Evolutionary conservation across 345 rosid genomes (phyloP).

Genomic region (Raphanus sativus): DNA sequence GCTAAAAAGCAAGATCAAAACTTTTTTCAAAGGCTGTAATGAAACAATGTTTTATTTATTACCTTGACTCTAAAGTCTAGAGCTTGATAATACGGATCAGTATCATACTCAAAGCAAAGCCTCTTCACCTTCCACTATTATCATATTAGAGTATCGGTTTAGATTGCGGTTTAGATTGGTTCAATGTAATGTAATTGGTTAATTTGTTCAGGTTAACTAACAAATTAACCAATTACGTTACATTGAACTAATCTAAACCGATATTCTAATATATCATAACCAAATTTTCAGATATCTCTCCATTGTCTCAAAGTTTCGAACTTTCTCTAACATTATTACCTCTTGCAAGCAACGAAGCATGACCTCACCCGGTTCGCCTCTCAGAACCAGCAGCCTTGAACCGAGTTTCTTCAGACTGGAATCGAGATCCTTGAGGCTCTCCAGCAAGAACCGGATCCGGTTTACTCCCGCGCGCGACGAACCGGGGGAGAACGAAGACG

Average conservation of each 20-base stretch:
- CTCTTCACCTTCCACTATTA: conserved; percentile 73
- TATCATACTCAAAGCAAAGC: conserved; percentile 85
- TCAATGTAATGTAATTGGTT: no score
- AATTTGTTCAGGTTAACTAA: no score
- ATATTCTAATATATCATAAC: no score
- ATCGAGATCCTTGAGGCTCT: conserved; percentile 75
- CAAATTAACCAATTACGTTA: no score
- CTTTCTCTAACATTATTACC: conserved; percentile 34
- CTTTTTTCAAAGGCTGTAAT: not conserved
- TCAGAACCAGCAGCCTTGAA: conserved; percentile 56
- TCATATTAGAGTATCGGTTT: no score
- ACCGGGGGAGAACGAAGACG: conserved; percentile 65
- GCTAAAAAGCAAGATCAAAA: conserved; percentile 15
- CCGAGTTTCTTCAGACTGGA: conserved; percentile 60
- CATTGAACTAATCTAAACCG: no score
- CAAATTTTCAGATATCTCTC: not conserved
- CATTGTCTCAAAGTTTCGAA: not conserved
- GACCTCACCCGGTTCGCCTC: conserved; percentile 69
- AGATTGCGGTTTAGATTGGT: no score
- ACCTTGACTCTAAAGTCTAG: conserved; percentile 74
- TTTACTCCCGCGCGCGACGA: conserved; percentile 68
- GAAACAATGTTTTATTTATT: not conserved
- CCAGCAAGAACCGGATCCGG: conserved; percentile 80
- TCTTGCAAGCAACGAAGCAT: conserved; percentile 71
- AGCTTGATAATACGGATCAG: conserved; percentile 86